phyloP scores from a whole-genome alignment of 2,329 filamentous ascomycete genomes.

The Epichloe coenophiala region DNA sequence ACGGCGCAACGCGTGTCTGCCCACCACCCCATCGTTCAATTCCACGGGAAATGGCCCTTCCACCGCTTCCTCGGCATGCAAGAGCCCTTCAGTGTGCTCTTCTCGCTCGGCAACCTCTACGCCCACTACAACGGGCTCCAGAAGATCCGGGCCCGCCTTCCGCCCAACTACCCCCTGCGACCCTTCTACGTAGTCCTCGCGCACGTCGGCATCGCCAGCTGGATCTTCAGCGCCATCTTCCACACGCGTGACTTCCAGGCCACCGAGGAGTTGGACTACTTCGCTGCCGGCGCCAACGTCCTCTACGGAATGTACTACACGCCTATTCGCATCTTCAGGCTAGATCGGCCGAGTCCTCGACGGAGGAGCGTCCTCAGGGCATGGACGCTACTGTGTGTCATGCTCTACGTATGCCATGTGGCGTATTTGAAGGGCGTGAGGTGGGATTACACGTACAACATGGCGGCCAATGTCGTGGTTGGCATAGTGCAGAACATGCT shows the following conservation, averaged over 20 bases:
- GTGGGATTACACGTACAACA: constrained; percentile 98
- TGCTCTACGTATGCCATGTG: constrained; percentile 64
- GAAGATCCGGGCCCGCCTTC: constrained; percentile 57
- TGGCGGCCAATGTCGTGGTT: constrained; percentile 80
- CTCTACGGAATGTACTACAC: constrained; percentile 86
- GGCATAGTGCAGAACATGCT: constrained; percentile 70
- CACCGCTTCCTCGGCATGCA: constrained; percentile 81
- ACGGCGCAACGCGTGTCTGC: constrained; percentile 57
- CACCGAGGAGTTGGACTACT: constrained; percentile 95
- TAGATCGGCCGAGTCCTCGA: constrained; percentile 45
- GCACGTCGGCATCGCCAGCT: constrained; percentile 68
- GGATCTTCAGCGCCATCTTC: constrained; percentile 83
- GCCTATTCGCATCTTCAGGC: constrained; percentile 66
- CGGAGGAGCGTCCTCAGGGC: constrained; percentile 42
- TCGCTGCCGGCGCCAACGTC: constrained; percentile 78
- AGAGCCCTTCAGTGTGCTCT: constrained; percentile 86
- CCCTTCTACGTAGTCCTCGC: constrained; percentile 72
- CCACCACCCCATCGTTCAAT: constrained; percentile 66
- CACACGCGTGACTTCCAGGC: constrained; percentile 74
- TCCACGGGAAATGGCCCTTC: constrained; percentile 99
- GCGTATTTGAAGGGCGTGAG: constrained; percentile 70
- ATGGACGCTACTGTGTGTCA: constrained; percentile 63
- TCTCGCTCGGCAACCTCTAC: constrained; percentile 80
- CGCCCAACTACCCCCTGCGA: constrained; percentile 58
- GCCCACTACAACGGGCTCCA: constrained; percentile 70